Percentiles rank a stretch among this genome's conserved stretches.
These are phyloP conservation scores for Cladosporium sp. DNA, from an alignment of 2,329 filamentous ascomycete genomes.

Conservation along the genomic window DNA sequence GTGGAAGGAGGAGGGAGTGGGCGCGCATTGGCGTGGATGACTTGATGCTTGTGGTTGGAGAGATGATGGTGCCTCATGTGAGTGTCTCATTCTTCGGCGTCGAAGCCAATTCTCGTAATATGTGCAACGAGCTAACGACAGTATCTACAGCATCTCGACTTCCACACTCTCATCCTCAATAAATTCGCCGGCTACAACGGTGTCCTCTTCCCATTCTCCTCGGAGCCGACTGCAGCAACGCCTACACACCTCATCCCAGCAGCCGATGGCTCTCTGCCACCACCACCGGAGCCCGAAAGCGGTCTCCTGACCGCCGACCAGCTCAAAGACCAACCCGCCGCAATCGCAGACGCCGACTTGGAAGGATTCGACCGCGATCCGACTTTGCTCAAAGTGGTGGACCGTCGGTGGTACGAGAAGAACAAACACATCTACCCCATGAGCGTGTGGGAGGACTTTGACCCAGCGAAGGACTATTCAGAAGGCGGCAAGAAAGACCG, in stretches of 20 bases:
- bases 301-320: slow-evolving; percentile 20
- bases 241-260: slow-evolving; percentile 31
- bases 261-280: slow-evolving; percentile 25
- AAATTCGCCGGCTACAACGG: slow-evolving; percentile 74
- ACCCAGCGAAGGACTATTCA: slow-evolving; percentile 83
- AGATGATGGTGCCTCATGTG: slow-evolving; percentile 92
- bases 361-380: slow-evolving; percentile 82
- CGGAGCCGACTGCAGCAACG: slow-evolving; percentile 50
- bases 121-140: slow-evolving; percentile 26
- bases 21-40: slow-evolving; percentile 93
- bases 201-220: slow-evolving; percentile 75
- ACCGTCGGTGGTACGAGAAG: slow-evolving; percentile 92
- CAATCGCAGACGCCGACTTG: slow-evolving; percentile 50
- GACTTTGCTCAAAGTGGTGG: slow-evolving; percentile 85
- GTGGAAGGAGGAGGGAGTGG: slow-evolving; percentile 76
- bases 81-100: slow-evolving; percentile 43
- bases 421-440: slow-evolving; percentile 99
- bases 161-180: slow-evolving; percentile 96
- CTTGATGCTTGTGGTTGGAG: slow-evolving; percentile 86
- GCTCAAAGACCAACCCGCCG: slow-evolving; percentile 11
- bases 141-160: slow-evolving; percentile 79
- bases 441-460: slow-evolving; percentile 93
- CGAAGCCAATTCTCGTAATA: background rate
- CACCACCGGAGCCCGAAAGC: slow-evolving; percentile 17
- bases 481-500: slow-evolving; percentile 76